phyloP scores from a whole-genome alignment of 2,329 filamentous ascomycete species.

The Colletotrichum lini region DNA sequence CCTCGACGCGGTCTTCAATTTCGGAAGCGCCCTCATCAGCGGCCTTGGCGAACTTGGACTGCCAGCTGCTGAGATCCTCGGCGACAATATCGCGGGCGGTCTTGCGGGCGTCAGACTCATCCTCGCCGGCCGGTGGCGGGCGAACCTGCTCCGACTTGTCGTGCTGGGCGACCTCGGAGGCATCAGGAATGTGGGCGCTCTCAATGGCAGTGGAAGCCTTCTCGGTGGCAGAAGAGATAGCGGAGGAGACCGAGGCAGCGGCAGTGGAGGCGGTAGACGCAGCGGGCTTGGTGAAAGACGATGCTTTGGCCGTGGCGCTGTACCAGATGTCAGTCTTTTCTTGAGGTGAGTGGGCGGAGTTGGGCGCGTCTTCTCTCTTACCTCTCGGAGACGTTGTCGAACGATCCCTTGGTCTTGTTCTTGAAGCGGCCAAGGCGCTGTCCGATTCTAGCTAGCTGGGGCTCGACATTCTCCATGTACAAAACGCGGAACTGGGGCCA shows the following conservation, averaged over 20 bases:
- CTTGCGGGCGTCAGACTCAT: slow-evolving; percentile 69
- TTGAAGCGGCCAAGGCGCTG: slow-evolving; percentile 87
- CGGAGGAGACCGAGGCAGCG: slow-evolving; percentile 48
- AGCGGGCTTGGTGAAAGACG: slow-evolving; percentile 59
- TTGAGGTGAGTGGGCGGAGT: background rate
- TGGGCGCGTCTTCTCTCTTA: slow-evolving; percentile 28
- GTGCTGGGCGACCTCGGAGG: slow-evolving; percentile 42
- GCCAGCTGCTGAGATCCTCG: slow-evolving; percentile 87
- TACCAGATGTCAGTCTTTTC: background rate
- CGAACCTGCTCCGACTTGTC: slow-evolving; percentile 51
- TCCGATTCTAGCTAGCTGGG: slow-evolving; percentile 92
- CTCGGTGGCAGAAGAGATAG: slow-evolving; percentile 43
- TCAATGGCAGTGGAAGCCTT: slow-evolving; percentile 44
- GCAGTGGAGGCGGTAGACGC: slow-evolving; percentile 46
- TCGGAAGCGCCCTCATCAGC: slow-evolving; percentile 84
- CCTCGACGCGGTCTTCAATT: slow-evolving; percentile 78
- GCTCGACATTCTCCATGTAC: slow-evolving; percentile 94
- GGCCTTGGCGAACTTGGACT: slow-evolving; percentile 87
- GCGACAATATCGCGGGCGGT: slow-evolving; percentile 77
- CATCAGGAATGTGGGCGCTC: slow-evolving; percentile 39
- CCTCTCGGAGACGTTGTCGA: slow-evolving; percentile 54
- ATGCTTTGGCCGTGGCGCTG: slow-evolving; percentile 48
- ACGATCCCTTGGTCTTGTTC: slow-evolving; percentile 57
- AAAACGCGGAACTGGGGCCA: slow-evolving; percentile 86
- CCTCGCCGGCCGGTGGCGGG: slow-evolving; percentile 61